Conservation (phyloP, 2,329 filamentous ascomycete species). For the Parascedosporium putredinis region DNA sequence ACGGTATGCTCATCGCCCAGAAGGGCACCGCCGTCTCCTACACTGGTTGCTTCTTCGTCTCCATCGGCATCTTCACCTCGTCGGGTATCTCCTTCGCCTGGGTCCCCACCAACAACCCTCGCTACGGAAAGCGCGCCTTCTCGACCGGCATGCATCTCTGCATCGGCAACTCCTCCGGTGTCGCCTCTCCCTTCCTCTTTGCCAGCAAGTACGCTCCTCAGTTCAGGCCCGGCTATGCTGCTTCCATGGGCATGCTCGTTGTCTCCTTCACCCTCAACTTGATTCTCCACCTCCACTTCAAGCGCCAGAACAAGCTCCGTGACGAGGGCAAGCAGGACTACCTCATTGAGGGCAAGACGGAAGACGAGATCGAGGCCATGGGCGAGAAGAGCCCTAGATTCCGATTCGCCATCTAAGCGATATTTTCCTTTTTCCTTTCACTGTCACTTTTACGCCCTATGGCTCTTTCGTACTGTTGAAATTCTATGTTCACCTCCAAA, state of each 20-base stretch:
- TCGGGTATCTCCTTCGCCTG: slow-evolving; percentile 26
- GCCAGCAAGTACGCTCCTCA: slow-evolving; percentile 29
- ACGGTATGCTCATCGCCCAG: slow-evolving; percentile 46
- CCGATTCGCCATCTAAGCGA: slow-evolving; percentile 15
- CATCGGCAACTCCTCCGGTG: slow-evolving; percentile 51
- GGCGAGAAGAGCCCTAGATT: slow-evolving; percentile 29
- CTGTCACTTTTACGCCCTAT: too few species aligned
- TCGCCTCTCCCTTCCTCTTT: slow-evolving; percentile 52
- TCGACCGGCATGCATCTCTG: slow-evolving; percentile 51
- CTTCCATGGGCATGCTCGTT: slow-evolving; percentile 36
- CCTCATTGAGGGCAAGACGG: slow-evolving; percentile 28
- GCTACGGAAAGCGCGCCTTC: slow-evolving; percentile 54
- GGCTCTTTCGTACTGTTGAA: too few species aligned
- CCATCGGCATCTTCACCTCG: slow-evolving; percentile 44
- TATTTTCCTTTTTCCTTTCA: background rate
- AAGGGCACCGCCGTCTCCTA: slow-evolving; percentile 48
- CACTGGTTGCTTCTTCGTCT: slow-evolving; percentile 51
- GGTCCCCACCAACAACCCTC: slow-evolving; percentile 46
- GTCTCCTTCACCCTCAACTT: slow-evolving; percentile 21
- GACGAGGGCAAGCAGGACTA: slow-evolving; percentile 26
- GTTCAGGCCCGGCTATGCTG: slow-evolving; percentile 39
- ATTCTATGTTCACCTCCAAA: too few species aligned
- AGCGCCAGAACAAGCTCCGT: slow-evolving; percentile 24
- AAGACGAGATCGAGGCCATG: slow-evolving; percentile 29
- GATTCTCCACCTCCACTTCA: slow-evolving; percentile 19